Percentiles rank a stretch among this genome's conserved stretches.
Conservation (phyloP, 148 eudicot species). For the Persicaria maculosa region DNA sequence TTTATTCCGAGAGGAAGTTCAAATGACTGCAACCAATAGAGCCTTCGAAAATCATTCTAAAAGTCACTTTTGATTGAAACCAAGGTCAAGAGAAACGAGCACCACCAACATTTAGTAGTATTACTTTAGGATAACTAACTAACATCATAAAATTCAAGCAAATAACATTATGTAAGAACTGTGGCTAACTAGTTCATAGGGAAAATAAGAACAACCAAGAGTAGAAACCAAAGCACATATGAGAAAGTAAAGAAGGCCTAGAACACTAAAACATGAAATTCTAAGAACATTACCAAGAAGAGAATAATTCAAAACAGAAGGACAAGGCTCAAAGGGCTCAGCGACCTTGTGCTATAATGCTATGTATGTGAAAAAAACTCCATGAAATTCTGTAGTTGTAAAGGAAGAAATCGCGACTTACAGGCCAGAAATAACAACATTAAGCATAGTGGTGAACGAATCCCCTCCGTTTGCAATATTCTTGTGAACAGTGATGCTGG, state of each 20-base stretch:
- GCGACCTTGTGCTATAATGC: neutral
- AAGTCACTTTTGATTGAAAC: no score
- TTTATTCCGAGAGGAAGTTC: no score
- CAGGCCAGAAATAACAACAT: slow-evolving; percentile 95
- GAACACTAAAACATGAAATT: neutral
- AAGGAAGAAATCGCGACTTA: slow-evolving; percentile 30
- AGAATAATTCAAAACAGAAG: no score
- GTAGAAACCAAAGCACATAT: neutral
- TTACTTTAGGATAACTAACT: neutral
- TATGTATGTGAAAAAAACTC: neutral
- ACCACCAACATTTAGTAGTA: neutral
- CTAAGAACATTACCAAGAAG: no score
- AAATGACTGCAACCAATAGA: no score
- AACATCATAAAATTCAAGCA: neutral
- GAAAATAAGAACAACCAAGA: neutral
- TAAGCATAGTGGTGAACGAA: slow-evolving; percentile 98
- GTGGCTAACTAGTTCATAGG: neutral
- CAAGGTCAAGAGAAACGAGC: neutral
- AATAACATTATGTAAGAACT: neutral
- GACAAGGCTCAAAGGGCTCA: no score
- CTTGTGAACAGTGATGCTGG: slow-evolving; percentile 88
- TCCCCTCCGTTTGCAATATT: slow-evolving; percentile 84
- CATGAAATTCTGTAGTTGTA: neutral
- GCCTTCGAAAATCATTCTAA: no score
- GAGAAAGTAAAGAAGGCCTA: neutral